These are phyloP conservation scores for Cronartium quercuum DNA, from an alignment of 1,284 basidiomycete genomes.

Conservation along the genomic window DNA sequence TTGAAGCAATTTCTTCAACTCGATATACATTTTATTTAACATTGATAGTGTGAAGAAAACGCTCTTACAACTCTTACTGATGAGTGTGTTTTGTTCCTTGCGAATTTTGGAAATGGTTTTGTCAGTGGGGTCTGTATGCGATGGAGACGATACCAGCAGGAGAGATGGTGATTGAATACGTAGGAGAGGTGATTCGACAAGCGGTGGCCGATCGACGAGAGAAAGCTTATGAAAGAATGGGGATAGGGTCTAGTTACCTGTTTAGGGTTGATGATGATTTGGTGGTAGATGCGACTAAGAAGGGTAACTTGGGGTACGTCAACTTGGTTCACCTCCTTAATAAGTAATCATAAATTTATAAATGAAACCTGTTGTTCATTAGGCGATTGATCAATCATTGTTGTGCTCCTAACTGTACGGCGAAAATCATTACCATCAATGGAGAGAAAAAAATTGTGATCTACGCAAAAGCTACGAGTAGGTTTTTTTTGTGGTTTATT, in stretches of 20 bases:
- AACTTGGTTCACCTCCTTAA: conserved; percentile 1
- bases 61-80: neutral
- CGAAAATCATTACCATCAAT: conserved; percentile 97
- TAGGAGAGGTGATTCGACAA: conserved; percentile 91
- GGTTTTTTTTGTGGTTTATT: conserved; percentile 58
- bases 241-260: conserved; percentile 67
- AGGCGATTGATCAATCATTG: conserved; percentile 92
- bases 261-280: conserved; percentile 53
- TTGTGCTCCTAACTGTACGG: conserved; percentile 95
- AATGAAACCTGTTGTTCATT: conserved; percentile 29
- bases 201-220: conserved; percentile 95
- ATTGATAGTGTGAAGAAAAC: conserved; percentile 2
- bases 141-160: conserved; percentile 70
- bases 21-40: neutral
- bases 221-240: conserved; percentile 89
- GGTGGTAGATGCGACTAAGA: conserved; percentile 91
- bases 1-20: neutral
- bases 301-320: conserved; percentile 88
- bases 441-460: conserved; percentile 99
- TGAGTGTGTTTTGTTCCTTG: neutral
- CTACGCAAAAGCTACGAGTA: conserved; percentile 89
- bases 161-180: conserved; percentile 99
- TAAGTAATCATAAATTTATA: neutral
- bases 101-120: neutral
- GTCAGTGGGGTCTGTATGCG: conserved; percentile 44